A percentile compares a stretch with the other conserved stretches of the same genome.
These are phyloP conservation scores for Magnaporthiopsis incrustans DNA, from an alignment of 2,329 filamentous ascomycete genomes.

Conservation along the genomic window DNA sequence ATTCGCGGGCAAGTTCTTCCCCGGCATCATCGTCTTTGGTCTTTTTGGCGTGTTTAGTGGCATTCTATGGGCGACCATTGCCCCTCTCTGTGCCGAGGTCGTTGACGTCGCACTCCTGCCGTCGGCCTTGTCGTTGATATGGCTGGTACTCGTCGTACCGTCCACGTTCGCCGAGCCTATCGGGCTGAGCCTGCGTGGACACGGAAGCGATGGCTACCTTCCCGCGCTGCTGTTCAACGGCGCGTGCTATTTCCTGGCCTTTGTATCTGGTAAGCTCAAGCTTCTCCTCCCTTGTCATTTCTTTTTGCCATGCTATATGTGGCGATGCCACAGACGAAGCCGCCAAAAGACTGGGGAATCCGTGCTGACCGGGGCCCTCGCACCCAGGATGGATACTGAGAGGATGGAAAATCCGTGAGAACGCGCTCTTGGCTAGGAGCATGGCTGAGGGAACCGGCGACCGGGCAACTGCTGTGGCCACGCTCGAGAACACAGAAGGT, in stretches of 20 bases:
- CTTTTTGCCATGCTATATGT: neutral
- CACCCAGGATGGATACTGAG: slow-evolving; percentile 30
- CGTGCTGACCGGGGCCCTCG: neutral
- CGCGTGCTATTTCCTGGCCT: slow-evolving; percentile 50
- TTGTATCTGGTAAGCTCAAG: slow-evolving; percentile 30
- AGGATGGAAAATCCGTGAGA: slow-evolving; percentile 33
- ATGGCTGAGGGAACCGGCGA: slow-evolving; percentile 21
- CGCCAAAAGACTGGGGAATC: neutral
- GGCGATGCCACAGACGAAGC: neutral
- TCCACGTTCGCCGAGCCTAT: slow-evolving; percentile 62
- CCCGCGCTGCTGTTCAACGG: slow-evolving; percentile 51
- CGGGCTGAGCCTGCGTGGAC: slow-evolving; percentile 44
- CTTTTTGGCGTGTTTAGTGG: slow-evolving; percentile 62
- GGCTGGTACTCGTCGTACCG: slow-evolving; percentile 63
- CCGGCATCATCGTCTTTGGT: slow-evolving; percentile 62
- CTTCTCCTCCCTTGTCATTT: neutral
- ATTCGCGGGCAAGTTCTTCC: slow-evolving; percentile 54
- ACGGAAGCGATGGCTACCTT: slow-evolving; percentile 37
- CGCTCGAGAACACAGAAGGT: neutral
- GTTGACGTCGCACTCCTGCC: slow-evolving; percentile 63
- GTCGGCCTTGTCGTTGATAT: slow-evolving; percentile 59
- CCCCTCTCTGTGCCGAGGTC: slow-evolving; percentile 64
- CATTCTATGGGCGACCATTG: slow-evolving; percentile 62
- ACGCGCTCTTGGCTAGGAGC: slow-evolving; percentile 19
- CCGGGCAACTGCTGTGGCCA: neutral